phyloP scores from a whole-genome alignment of 2,329 filamentous ascomycete species.

The Fonsecaea nubica region DNA sequence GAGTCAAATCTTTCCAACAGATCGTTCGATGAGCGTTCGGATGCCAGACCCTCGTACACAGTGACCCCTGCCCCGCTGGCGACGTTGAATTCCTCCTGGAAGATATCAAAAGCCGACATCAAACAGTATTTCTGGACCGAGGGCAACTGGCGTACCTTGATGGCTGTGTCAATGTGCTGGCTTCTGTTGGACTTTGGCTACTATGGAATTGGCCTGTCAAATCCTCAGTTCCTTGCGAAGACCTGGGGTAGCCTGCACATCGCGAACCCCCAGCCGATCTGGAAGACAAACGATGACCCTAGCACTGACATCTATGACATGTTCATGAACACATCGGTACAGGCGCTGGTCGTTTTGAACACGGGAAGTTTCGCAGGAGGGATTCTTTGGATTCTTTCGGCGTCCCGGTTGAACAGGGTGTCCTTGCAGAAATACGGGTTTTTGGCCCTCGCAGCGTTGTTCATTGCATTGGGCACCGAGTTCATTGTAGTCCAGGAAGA shows the following conservation, averaged over 20 bases:
- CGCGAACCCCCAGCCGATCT: constrained; percentile 41
- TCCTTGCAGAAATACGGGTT: constrained; percentile 55
- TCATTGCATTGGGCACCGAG: constrained; percentile 52
- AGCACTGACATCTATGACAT: constrained; percentile 52
- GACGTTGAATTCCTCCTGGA: constrained; percentile 51
- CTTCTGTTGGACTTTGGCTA: constrained; percentile 65
- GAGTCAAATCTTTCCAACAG: constrained; percentile 40
- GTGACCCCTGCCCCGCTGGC: constrained; percentile 42
- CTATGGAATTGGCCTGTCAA: constrained; percentile 61
- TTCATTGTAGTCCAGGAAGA: constrained; percentile 50
- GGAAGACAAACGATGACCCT: constrained; percentile 47
- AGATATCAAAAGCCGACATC: constrained; percentile 48
- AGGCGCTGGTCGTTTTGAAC: constrained; percentile 51
- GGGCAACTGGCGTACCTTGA: constrained; percentile 52
- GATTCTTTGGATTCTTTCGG: constrained; percentile 49
- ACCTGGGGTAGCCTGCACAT: constrained; percentile 49
- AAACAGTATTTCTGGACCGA: constrained; percentile 52
- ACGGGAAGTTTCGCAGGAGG: constrained; percentile 53
- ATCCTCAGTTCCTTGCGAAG: constrained; percentile 51
- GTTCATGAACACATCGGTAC: constrained; percentile 49
- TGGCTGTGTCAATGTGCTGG: constrained; percentile 59
- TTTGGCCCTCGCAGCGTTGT: constrained; percentile 50
- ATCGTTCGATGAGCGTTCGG: constrained; percentile 34
- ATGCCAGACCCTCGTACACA: constrained; percentile 30
- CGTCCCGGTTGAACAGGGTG: constrained; percentile 51